Percentiles rank a stretch among this genome's conserved stretches.
These are phyloP conservation scores for Trichophyton schoenleinii DNA, from an alignment of 2,329 filamentous ascomycete species.

Conservation along the genomic window DNA sequence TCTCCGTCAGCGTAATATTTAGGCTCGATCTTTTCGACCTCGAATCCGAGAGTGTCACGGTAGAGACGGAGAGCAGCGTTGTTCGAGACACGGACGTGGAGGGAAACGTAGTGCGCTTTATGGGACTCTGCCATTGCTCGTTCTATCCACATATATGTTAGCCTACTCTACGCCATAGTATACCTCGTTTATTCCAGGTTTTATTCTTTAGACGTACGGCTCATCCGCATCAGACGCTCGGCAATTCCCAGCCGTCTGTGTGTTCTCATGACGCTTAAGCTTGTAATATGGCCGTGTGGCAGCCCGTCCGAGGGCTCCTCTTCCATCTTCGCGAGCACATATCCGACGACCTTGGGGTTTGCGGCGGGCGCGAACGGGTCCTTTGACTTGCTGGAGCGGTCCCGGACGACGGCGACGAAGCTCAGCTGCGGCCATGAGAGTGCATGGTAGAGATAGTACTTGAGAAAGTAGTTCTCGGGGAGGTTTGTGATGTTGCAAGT, in stretches of 20 bases:
- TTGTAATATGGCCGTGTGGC: slow-evolving; percentile 92
- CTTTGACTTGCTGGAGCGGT: slow-evolving; percentile 57
- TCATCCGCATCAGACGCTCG: slow-evolving; percentile 95
- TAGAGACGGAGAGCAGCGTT: slow-evolving; percentile 82
- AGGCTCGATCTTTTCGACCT: slow-evolving; percentile 54
- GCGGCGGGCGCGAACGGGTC: slow-evolving; percentile 51
- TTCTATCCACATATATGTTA: slow-evolving; percentile 40
- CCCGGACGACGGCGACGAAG: slow-evolving; percentile 89
- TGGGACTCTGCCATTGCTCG: slow-evolving; percentile 95
- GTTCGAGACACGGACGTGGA: slow-evolving; percentile 94
- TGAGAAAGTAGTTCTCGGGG: slow-evolving; percentile 99
- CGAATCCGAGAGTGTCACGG: slow-evolving; percentile 80
- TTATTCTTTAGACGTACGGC: slow-evolving; percentile 47
- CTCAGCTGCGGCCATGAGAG: slow-evolving; percentile 95
- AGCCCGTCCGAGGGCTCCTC: slow-evolving; percentile 87
- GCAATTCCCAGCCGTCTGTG: slow-evolving; percentile 83
- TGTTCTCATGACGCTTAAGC: slow-evolving; percentile 88
- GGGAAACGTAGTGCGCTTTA: slow-evolving; percentile 77
- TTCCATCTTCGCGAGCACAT: slow-evolving; percentile 99
- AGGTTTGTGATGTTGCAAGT: slow-evolving; percentile 98
- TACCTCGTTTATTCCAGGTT: neutral
- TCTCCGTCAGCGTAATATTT: slow-evolving; percentile 81
- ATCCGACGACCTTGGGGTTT: slow-evolving; percentile 83
- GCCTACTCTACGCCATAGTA: neutral
- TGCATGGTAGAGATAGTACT: slow-evolving; percentile 99